Percentiles rank a stretch among this genome's conserved stretches.
Conservation (phyloP, 2,329 filamentous ascomycete species). For the Sarocladium brachiariae region DNA sequence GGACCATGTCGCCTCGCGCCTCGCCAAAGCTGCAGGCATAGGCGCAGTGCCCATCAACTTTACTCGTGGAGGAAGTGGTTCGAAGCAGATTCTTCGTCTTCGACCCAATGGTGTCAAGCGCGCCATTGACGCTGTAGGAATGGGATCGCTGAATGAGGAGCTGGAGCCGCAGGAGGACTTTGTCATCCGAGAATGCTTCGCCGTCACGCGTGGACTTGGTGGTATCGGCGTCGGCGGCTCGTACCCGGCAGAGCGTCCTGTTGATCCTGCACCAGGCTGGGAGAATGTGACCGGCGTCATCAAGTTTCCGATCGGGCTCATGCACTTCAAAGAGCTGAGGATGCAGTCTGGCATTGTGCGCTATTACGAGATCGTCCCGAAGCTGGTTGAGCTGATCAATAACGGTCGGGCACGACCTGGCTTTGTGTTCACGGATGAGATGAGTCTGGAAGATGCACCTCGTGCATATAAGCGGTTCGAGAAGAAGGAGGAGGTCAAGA, state of each 20-base stretch:
- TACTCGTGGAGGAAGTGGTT: not conserved
- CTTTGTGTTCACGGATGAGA: slow-evolving; percentile 20
- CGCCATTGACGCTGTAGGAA: slow-evolving; percentile 17
- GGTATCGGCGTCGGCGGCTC: not conserved
- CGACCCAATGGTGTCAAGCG: slow-evolving; percentile 16
- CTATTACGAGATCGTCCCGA: slow-evolving; percentile 3
- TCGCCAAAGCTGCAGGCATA: slow-evolving; percentile 53
- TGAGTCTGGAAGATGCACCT: slow-evolving; percentile 22
- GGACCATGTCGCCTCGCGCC: slow-evolving; percentile 52
- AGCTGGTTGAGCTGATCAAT: slow-evolving; percentile 19
- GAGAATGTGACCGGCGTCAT: not conserved
- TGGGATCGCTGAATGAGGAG: slow-evolving; percentile 15
- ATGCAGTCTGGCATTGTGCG: not conserved
- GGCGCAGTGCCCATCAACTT: slow-evolving; percentile 57
- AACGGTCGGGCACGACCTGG: slow-evolving; percentile 19
- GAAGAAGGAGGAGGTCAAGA: slow-evolving; percentile 17
- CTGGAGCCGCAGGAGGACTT: slow-evolving; percentile 15
- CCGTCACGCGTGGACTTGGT: not conserved
- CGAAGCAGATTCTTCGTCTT: slow-evolving; percentile 24
- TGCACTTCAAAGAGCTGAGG: not conserved
- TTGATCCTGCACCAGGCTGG: not conserved
- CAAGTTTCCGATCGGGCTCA: not conserved
- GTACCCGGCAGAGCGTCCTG: not conserved
- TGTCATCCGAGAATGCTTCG: slow-evolving; percentile 5
- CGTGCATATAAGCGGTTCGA: slow-evolving; percentile 21